phyloP scores from a whole-genome alignment of 257 asterid species.

The Paraleonurus japonicus region DNA sequence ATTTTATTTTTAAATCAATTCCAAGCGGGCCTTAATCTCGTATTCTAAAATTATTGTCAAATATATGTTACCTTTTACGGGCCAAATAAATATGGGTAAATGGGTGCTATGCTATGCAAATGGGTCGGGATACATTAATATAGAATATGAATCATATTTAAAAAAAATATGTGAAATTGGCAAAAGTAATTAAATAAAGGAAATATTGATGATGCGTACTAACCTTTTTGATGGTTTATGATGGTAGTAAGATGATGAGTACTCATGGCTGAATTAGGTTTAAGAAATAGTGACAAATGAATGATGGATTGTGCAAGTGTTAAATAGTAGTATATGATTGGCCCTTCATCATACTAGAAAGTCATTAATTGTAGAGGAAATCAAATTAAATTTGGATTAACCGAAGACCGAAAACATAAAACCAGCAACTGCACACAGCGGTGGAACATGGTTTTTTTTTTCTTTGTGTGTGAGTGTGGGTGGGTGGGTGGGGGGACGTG shows the following conservation, averaged over 20 bases:
- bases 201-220: no score
- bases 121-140: no score
- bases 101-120: no score
- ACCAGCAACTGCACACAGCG: conserved; percentile 26
- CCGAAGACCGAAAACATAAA: not conserved
- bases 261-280: conserved; percentile 9
- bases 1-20: no score
- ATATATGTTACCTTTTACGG: no score
- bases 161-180: no score
- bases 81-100: no score
- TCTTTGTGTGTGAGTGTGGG: not conserved
- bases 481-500: no score
- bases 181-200: no score
- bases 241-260: not conserved
- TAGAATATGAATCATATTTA: not conserved
- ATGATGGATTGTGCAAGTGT: not conserved
- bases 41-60: no score
- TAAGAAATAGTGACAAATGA: not conserved
- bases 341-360: conserved; percentile 27
- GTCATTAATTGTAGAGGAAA: conserved; percentile 9
- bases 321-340: conserved; percentile 30
- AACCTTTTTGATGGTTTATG: conserved; percentile 23
- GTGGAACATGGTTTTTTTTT: conserved; percentile 14
- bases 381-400: not conserved
- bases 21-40: no score